phyloP scores from a whole-genome alignment of 83 land plant genomes.

The Isoetes engelmannii region DNA sequence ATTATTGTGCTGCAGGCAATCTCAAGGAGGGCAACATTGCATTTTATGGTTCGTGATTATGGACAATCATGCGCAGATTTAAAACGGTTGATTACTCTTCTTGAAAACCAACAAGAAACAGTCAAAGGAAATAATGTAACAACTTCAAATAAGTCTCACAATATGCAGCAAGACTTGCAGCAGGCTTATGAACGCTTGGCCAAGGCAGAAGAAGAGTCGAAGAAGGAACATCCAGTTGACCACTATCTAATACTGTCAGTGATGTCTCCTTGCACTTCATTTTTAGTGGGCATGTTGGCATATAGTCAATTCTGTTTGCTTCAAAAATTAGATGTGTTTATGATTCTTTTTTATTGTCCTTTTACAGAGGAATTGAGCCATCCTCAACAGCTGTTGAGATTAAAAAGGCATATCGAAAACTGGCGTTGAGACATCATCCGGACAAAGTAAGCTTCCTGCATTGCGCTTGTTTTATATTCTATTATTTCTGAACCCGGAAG shows the following conservation, averaged over 20 bases:
- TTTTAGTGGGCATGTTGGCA: too few species aligned
- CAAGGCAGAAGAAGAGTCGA: slow-evolving; percentile 64
- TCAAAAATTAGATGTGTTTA: too few species aligned
- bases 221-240: slow-evolving; percentile 55
- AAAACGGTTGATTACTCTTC: slow-evolving; percentile 51
- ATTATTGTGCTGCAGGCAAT: slow-evolving; percentile 48
- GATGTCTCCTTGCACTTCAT: background rate
- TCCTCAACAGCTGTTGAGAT: slow-evolving; percentile 49
- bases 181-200: slow-evolving; percentile 53
- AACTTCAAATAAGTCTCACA: slow-evolving; percentile 14
- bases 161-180: slow-evolving; percentile 43
- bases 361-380: slow-evolving; percentile 61
- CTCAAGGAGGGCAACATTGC: slow-evolving; percentile 84
- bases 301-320: background rate
- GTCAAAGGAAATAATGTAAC: slow-evolving; percentile 18
- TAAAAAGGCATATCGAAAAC: slow-evolving; percentile 52
- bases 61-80: slow-evolving; percentile 72
- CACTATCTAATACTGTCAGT: slow-evolving; percentile 76
- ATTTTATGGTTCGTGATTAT: slow-evolving; percentile 86
- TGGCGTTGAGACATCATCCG: slow-evolving; percentile 51
- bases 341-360: background rate
- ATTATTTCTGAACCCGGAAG: too few species aligned
- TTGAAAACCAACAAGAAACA: slow-evolving; percentile 35
- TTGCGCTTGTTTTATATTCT: too few species aligned
- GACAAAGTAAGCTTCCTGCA: slow-evolving; percentile 46